phyloP scores from a whole-genome alignment of 768 basidiomycete genomes.

The Amyloporia xantha region DNA sequence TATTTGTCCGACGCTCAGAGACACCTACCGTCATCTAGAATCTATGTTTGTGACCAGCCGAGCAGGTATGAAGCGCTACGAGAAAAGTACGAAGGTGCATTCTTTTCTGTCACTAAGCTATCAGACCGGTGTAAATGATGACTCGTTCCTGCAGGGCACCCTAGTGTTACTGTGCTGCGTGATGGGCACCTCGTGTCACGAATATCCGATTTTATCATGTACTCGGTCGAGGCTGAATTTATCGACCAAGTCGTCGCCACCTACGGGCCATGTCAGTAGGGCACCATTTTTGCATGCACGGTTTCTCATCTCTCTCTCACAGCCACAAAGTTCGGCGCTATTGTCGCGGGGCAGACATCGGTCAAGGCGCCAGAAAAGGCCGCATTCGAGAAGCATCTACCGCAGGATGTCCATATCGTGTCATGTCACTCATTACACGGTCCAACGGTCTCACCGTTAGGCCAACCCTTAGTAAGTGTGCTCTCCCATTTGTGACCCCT shows the following conservation, averaged over 20 bases:
- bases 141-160: conserved; percentile 32
- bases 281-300: not conserved
- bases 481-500: not conserved
- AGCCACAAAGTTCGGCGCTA: conserved; percentile 90
- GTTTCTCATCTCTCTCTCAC: not conserved
- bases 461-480: conserved; percentile 77
- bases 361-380: conserved; percentile 91
- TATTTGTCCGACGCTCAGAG: not conserved
- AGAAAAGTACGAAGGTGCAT: conserved; percentile 51
- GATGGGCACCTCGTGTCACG: conserved; percentile 88
- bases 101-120: no score
- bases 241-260: conserved; percentile 77
- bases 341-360: conserved; percentile 94
- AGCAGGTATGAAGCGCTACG: conserved; percentile 61
- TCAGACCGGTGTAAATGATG: not conserved
- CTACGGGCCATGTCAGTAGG: conserved; percentile 79
- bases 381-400: conserved; percentile 87
- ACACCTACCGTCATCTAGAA: conserved; percentile 37
- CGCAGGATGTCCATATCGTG: conserved; percentile 79
- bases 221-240: conserved; percentile 90
- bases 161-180: conserved; percentile 59
- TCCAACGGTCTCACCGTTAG: conserved; percentile 78
- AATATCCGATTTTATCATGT: conserved; percentile 88
- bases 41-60: conserved; percentile 85
- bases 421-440: conserved; percentile 95